Base-by-base conservation (phyloP, 2,329 filamentous ascomycete genomes). In the Penicillium sp. region DNA sequence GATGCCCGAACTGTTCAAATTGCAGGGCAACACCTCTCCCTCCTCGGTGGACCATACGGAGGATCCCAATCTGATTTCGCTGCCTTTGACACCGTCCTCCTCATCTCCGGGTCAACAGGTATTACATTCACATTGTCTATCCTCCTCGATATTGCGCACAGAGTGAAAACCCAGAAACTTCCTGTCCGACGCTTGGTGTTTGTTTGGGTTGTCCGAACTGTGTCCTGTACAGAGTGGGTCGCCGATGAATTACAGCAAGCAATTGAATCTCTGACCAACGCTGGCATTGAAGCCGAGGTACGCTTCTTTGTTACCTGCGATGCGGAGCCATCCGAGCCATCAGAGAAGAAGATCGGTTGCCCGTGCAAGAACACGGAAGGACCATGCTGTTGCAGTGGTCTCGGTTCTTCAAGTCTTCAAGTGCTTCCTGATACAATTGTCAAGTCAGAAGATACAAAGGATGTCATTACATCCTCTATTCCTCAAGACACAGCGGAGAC, bases 61-160 rank as follows among this genome's bases (percentile, higher is more conserved):
- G 49, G 49, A 21, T 59, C 56, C 0, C 54, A 57, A 16, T 39
- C 50, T 16, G 55, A 61, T 24, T 55, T 59, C 22, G 47, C 35
- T 26, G 47, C 52, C 11, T 61, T 61, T 22, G 53, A 61, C 13
- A 61, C 43, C 10, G 56, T 59, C 9, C 16, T 59, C 4, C 51
- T 61, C 11, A 31, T 61, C 22, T 50, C 56, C 6, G 59, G 54
- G 5, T 47, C 53, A 1, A 56, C 54, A 1, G 56, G 59, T 22
- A 48, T 52, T 8, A 61, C 59, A 11, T 61, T 61, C 45, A 56
- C 49, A 10, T 22, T 63, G 16, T 43, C 59, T 4, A 48, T 59
- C 21, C 53, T 63, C 7, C 55, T 59, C 11, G 59, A 62, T 31
- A 43, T 61, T 26, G 57, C 56, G 33, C 33, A 39, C 0, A 26